Evolutionary conservation across 257 asterid genomes (phyloP), one percentile per base, ranked within the genome.

Genomic region (Solanum medicagineum): DNA sequence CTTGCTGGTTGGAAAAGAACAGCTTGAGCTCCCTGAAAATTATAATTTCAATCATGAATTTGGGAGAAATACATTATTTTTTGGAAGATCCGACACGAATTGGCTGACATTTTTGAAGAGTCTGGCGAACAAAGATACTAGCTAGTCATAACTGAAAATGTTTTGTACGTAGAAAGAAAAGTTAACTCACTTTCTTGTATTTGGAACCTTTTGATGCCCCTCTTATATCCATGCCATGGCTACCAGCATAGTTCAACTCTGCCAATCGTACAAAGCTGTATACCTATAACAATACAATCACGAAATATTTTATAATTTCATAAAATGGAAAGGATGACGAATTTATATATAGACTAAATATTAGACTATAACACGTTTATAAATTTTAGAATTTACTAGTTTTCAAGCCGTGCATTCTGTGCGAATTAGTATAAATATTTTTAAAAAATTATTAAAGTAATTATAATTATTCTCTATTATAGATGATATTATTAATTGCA

Each of bases 171-270:
- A 20, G 47, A 42, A 32, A 85, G 53, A 81, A 32, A 62, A 57
- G 56, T 55, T 59, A 9, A 85, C 94, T 88, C 66, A 93, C 99
- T 90, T 92, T 93, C 80, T 81, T 90, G 88, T 89, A 90, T 88
- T 92, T 92, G 89, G 93, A 92, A 86, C 94, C 96, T 92, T 92
- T 95, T 40, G 97, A 94, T 86, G 99, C 98, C 85, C 98, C 99
- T 90, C 93, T 94, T 83, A 96, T 96, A 94, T 96, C 99, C 99
- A 96, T 96, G 29, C 99, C 99, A 90, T 96, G 99, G 92, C 99
- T 96, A 80, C 99, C 99, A 81, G 98, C 99, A 85, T 96, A 96
- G 90, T 94, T 94, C 93, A 96, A 92, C 92, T 96, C 99, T 83
- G 95, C 93, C 89, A 96, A 90, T 62, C 94, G 92, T 87, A 94